These are phyloP conservation scores for Yamadazyma kitorensis DNA, from an alignment of 805 yeast genomes.

Conservation along the genomic window DNA sequence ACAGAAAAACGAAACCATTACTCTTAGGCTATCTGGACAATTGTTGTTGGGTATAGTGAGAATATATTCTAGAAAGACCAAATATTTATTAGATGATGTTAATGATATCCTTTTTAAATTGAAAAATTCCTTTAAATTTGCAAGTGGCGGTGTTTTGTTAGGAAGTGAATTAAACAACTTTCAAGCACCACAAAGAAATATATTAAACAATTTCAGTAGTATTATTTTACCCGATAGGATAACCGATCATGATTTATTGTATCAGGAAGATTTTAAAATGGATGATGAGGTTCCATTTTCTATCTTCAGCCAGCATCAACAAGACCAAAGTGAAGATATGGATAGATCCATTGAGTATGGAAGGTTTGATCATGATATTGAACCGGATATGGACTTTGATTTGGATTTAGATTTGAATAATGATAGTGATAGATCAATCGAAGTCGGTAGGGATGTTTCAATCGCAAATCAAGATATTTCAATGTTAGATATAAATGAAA, in stretches of 20 bases:
- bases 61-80: slow-evolving; percentile 83
- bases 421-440: slow-evolving; percentile 45
- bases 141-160: slow-evolving; percentile 27
- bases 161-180: slow-evolving; percentile 20
- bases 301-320: background rate
- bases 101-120: slow-evolving; percentile 69
- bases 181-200: slow-evolving; percentile 58
- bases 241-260: slow-evolving; percentile 70
- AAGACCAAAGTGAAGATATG: slow-evolving; percentile 21
- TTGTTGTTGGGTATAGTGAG: slow-evolving; percentile 81
- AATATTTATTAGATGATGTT: slow-evolving; percentile 79
- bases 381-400: slow-evolving; percentile 45
- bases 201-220: slow-evolving; percentile 55
- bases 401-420: slow-evolving; percentile 46
- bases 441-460: slow-evolving; percentile 48
- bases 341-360: slow-evolving; percentile 69
- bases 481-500: slow-evolving; percentile 9
- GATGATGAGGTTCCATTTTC: slow-evolving; percentile 20
- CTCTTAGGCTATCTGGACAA: slow-evolving; percentile 82
- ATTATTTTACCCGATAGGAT: slow-evolving; percentile 73
- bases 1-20: slow-evolving; percentile 35
- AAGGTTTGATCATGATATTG: slow-evolving; percentile 38
- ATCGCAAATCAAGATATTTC: slow-evolving; percentile 24
- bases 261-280: slow-evolving; percentile 54
- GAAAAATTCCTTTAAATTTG: slow-evolving; percentile 58